A percentile compares a stretch with the other conserved stretches of the same genome.
These are phyloP conservation scores for Fusarium sp. DNA, from an alignment of 2,329 filamentous ascomycete genomes.

Conservation along the genomic window DNA sequence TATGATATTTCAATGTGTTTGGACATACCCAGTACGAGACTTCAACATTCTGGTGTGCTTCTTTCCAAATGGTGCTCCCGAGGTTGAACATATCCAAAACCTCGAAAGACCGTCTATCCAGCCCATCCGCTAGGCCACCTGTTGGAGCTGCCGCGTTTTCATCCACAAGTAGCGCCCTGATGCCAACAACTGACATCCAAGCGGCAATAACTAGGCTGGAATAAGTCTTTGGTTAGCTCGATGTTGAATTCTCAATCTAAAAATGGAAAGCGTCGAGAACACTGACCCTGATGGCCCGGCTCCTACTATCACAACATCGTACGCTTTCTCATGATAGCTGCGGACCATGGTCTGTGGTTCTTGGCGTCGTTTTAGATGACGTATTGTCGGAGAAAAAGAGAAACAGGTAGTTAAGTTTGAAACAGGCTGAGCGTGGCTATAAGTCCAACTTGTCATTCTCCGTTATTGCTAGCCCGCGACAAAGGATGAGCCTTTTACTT, in stretches of 20 bases:
- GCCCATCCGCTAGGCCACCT: neutral
- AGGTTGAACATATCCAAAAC: constrained; percentile 3
- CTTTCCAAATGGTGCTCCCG: neutral
- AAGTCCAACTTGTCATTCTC: too few relatives aligned
- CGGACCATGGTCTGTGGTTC: neutral
- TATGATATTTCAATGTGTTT: neutral
- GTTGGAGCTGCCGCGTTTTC: neutral
- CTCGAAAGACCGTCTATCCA: neutral
- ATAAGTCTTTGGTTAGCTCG: neutral
- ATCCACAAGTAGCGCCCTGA: neutral
- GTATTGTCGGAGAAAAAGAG: too few relatives aligned
- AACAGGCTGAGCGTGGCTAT: too few relatives aligned
- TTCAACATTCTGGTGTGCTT: neutral
- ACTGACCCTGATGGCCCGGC: neutral
- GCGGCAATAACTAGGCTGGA: neutral
- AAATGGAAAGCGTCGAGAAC: neutral
- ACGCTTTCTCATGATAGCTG: neutral
- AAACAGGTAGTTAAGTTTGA: too few relatives aligned
- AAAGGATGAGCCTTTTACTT: too few relatives aligned
- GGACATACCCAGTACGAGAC: constrained; percentile 1
- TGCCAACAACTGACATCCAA: constrained; percentile 1
- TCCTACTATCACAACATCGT: constrained; percentile 1
- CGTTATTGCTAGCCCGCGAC: too few relatives aligned
- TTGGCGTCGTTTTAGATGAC: too few relatives aligned
- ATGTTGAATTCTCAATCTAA: neutral